Conservation (phyloP, 805 yeast genomes). For the Wickerhamomyces hampshirensis region DNA sequence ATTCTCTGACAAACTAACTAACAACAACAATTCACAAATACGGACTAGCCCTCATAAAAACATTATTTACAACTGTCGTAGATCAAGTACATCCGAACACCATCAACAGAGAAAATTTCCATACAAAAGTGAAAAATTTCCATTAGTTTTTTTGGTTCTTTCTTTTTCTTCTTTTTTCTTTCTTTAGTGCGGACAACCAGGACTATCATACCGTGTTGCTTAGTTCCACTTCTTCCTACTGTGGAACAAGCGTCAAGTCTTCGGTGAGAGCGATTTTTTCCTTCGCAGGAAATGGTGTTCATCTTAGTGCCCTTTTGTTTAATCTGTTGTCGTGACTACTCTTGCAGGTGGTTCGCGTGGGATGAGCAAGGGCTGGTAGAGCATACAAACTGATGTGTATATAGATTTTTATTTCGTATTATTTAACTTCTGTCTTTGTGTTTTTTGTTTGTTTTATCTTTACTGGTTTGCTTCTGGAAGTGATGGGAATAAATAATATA, state of each 20-base stretch:
- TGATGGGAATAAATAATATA: not conserved
- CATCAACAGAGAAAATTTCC: slow-evolving; percentile 1
- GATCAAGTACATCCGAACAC: not conserved
- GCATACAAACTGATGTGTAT: slow-evolving; percentile 40
- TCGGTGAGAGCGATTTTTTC: slow-evolving; percentile 51
- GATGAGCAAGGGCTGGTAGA: slow-evolving; percentile 62
- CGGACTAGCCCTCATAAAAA: too few species aligned
- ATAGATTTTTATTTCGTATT: slow-evolving; percentile 2
- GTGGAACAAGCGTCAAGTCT: slow-evolving; percentile 62
- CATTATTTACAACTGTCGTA: too few species aligned
- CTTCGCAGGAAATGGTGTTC: slow-evolving; percentile 34
- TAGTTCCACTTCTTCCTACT: slow-evolving; percentile 28
- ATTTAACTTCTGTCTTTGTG: too few species aligned
- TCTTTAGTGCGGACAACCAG: slow-evolving; percentile 67
- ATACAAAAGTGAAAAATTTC: not conserved
- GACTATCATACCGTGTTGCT: slow-evolving; percentile 74
- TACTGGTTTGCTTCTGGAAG: not conserved
- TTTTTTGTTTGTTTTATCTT: slow-evolving; percentile 1
- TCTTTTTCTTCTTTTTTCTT: slow-evolving; percentile 4
- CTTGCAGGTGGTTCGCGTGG: slow-evolving; percentile 35
- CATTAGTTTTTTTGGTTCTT: slow-evolving; percentile 1
- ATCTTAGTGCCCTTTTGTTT: slow-evolving; percentile 64
- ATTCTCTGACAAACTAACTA: too few species aligned
- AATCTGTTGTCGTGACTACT: slow-evolving; percentile 28
- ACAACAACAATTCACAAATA: too few species aligned